Conservation (phyloP, 208 protist genomes). For the Trypanosoma boissoni region DNA sequence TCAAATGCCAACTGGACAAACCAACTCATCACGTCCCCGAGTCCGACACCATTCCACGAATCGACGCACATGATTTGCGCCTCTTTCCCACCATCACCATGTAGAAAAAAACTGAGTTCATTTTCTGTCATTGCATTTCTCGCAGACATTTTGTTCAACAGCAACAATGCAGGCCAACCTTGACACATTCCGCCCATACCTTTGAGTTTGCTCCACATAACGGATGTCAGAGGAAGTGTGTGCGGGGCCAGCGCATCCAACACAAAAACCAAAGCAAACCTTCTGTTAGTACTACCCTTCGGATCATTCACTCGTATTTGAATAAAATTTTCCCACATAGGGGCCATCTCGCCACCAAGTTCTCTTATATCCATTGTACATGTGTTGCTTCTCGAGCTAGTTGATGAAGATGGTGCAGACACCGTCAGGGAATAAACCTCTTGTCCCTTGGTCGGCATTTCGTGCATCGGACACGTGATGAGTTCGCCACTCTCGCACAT, state of each 20-base stretch:
- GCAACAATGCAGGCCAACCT: constrained; percentile 52
- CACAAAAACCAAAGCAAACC: constrained; percentile 56
- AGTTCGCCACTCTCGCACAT: constrained; percentile 30
- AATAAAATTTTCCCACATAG: constrained; percentile 72
- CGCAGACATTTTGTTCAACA: constrained; percentile 58
- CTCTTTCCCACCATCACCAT: not conserved
- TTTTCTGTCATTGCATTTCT: constrained; percentile 39
- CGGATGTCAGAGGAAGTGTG: constrained; percentile 41
- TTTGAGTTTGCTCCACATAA: constrained; percentile 39
- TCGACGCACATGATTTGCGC: constrained; percentile 50
- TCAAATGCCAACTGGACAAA: constrained; percentile 19
- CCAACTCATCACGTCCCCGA: constrained; percentile 52
- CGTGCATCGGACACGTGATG: constrained; percentile 18
- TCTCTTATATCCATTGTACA: constrained; percentile 57
- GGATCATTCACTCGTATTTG: constrained; percentile 19
- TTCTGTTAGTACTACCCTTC: not conserved
- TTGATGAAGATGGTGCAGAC: not conserved
- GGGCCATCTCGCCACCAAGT: constrained; percentile 53
- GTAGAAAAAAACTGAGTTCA: constrained; percentile 40
- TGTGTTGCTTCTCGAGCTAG: not conserved
- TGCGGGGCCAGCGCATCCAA: constrained; percentile 63
- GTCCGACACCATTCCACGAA: constrained; percentile 75
- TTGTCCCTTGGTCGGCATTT: constrained; percentile 64
- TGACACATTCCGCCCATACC: constrained; percentile 29
- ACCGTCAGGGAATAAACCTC: constrained; percentile 43